Percentiles rank a stretch among this genome's conserved stretches.
Evolutionary conservation across 1,284 basidiomycete genomes (phyloP).

Genomic region (Sutorius eximius): DNA sequence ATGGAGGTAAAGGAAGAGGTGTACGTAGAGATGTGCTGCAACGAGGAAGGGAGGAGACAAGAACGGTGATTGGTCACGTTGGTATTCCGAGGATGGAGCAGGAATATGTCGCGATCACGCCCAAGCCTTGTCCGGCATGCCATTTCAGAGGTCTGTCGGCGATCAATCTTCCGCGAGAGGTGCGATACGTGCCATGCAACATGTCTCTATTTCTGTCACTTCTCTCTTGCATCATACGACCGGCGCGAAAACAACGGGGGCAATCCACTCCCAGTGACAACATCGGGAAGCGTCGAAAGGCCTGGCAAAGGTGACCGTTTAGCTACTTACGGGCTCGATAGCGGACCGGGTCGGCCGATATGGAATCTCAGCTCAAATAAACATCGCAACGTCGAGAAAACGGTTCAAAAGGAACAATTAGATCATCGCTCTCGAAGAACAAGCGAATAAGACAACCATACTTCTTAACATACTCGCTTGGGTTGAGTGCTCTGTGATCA

Average conservation of each 20-base stretch:
- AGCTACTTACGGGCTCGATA: conserved; percentile 21
- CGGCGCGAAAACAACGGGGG: conserved; percentile 26
- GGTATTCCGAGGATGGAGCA: conserved; percentile 23
- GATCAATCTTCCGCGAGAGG: conserved; percentile 32
- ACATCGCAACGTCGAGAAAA: conserved; percentile 11
- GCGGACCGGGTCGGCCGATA: conserved; percentile 8
- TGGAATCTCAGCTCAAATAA: conserved; percentile 6
- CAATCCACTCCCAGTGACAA: conserved; percentile 14
- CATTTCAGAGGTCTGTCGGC: conserved; percentile 10
- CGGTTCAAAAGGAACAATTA: conserved; percentile 17
- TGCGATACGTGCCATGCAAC: conserved; percentile 7
- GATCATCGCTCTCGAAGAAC: conserved; percentile 14
- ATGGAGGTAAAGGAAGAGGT: conserved; percentile 10
- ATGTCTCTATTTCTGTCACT: conserved; percentile 29
- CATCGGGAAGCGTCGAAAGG: conserved; percentile 6
- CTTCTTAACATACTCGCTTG: conserved; percentile 26
- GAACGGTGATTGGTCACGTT: conserved; percentile 16
- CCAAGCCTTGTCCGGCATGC: conserved; percentile 15
- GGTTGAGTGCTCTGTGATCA: conserved; percentile 26
- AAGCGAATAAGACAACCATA: conserved; percentile 19
- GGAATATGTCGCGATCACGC: conserved; percentile 24
- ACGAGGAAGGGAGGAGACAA: conserved; percentile 1
- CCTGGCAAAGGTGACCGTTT: conserved; percentile 16
- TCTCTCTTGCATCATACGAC: conserved; percentile 30
- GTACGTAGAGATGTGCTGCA: conserved; percentile 19